Evolutionary conservation across 2,329 filamentous ascomycete species (phyloP), one percentile per base, ranked within the genome.

Genomic region (Samsoniella hepiali): DNA sequence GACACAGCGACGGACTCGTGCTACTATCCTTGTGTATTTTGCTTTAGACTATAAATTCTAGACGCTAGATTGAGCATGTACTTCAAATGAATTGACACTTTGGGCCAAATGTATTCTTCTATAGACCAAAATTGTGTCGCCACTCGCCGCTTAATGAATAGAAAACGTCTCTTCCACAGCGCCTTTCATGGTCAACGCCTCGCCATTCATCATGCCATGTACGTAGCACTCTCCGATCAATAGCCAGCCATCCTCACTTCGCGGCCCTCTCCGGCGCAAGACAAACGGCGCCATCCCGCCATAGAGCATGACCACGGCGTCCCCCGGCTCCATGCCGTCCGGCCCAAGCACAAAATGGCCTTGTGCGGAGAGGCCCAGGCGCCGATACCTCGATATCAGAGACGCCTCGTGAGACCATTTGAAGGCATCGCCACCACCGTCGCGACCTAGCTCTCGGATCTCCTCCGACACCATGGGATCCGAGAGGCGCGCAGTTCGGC

Each of bases 171-270:
- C 72, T 27, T 74, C 68, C 5, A 66, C 50, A 1, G 65, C n/a
- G 10, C 64, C 67, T 6, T 69, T 65, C 7, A 64, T 61, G 15
- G 66, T 60, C 63, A 74, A 65, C 3, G 67, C 71, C 64, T 77
- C 74, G 1, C 74, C 74, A 38, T 72, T 66, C 75, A 77, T 77
- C 56, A 77, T 61, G 1, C 75, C 75, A 62, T 76, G 73, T 3
- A 75, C 71, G 63, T 76, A 77, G 42, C 75, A 77, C 64, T 77
- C 75, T 1, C 75, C 74, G 13, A 77, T 62, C 27, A 77, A 59
- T 15, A 60, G 63, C 72, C 73, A 75, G 3, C 65, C 62, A 27
- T 64, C 65, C 1, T 53, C 65, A 0, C 57, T 63, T 0, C 57
- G 13, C 8, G 22, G 11, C 3, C 53, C 57, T 32, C 53, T 55